These are phyloP conservation scores for Austroboletus sp. DNA, from an alignment of 1,284 basidiomycete species.

Conservation along the genomic window DNA sequence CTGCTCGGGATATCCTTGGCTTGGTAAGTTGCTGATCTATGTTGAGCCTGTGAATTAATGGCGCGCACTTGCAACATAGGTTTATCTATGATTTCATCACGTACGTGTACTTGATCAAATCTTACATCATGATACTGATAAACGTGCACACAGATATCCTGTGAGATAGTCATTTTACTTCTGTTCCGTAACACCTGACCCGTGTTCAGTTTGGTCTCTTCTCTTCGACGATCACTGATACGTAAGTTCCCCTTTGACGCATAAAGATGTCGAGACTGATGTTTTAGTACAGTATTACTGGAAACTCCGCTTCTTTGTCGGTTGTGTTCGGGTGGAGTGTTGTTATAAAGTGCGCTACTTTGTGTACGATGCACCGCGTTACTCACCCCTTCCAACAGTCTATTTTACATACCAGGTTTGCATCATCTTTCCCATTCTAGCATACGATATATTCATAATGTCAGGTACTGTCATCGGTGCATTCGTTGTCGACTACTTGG, in stretches of 20 bases:
- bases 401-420: constrained; percentile 64
- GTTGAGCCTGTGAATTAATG: background rate
- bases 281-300: constrained; percentile 51
- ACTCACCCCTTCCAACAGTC: constrained; percentile 34
- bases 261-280: constrained; percentile 1
- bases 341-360: constrained; percentile 60
- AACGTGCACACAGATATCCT: constrained; percentile 43
- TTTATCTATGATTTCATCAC: constrained; percentile 82
- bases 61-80: constrained; percentile 38
- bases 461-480: constrained; percentile 70
- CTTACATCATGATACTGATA: background rate
- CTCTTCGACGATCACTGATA: constrained; percentile 69
- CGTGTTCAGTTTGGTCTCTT: constrained; percentile 69
- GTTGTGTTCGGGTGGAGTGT: constrained; percentile 72
- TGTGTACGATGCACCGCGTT: background rate
- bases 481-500: constrained; percentile 67
- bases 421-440: background rate
- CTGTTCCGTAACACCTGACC: constrained; percentile 1
- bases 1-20: constrained; percentile 64
- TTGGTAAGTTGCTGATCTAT: constrained; percentile 44
- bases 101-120: constrained; percentile 35
- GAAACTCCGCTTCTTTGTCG: constrained; percentile 42
- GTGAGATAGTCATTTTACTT: constrained; percentile 34
- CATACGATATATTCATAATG: background rate
- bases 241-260: constrained; percentile 35